Conservation (phyloP, 2,329 filamentous ascomycete species). For the Monosporascus sp. region DNA sequence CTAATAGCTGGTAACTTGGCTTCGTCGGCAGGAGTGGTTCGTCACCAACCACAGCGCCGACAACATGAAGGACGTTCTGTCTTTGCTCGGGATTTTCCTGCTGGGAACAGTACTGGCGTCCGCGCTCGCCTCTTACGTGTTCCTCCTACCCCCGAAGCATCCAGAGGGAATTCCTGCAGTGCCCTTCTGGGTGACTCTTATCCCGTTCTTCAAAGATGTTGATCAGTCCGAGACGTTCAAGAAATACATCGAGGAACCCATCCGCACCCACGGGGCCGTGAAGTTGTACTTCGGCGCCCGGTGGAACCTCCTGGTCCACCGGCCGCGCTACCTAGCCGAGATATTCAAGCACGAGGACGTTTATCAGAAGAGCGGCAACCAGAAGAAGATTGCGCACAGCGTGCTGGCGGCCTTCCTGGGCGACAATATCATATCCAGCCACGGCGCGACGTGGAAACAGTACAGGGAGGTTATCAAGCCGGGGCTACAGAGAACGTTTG, state of each 20-base stretch:
- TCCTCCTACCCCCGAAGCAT: constrained; percentile 20
- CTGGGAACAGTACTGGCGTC: too few relatives aligned
- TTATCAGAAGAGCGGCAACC: constrained; percentile 35
- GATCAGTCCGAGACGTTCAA: constrained; percentile 38
- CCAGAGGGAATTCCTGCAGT: constrained; percentile 36
- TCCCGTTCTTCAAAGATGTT: constrained; percentile 36
- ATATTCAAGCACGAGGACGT: constrained; percentile 28
- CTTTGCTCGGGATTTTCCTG: too few relatives aligned
- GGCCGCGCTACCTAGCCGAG: constrained; percentile 37
- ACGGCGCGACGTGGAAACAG: constrained; percentile 7
- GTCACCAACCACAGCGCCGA: too few relatives aligned
- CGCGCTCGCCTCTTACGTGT: too few relatives aligned
- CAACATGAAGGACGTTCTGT: too few relatives aligned
- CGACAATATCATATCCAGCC: constrained; percentile 26
- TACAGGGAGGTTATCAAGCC: constrained; percentile 26
- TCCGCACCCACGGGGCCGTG: constrained; percentile 38
- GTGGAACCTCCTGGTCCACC: constrained; percentile 44
- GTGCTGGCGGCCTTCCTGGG: constrained; percentile 33
- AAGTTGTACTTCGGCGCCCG: constrained; percentile 43
- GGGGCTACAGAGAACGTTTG: constrained; percentile 16
- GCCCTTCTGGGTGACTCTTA: constrained; percentile 38
- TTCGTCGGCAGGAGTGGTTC: too few relatives aligned
- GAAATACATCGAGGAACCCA: constrained; percentile 32
- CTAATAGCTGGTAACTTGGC: too few relatives aligned
- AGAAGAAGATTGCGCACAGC: constrained; percentile 35